Evolutionary conservation across 352 stramenopile genomes (phyloP), one percentile per base, ranked within the genome.

Genomic region (Phytopythium litorale): DNA sequence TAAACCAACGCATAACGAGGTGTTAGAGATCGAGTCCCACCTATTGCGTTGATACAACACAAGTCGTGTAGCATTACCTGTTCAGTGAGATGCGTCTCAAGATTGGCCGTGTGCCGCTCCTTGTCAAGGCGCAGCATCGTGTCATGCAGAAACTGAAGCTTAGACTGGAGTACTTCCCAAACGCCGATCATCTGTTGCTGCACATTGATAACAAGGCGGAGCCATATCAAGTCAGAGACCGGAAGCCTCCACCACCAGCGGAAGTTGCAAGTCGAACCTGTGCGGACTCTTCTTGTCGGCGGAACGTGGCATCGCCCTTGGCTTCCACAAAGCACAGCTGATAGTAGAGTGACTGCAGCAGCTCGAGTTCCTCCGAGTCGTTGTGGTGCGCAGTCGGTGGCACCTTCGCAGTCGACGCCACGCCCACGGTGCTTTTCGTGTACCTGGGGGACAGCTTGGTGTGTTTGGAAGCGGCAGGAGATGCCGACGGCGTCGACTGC

Each of bases 291-390:
- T 90, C 75, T 68, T 90, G 81, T 1, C 50, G 64, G 7, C 49
- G 58, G 49, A 88, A 87, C 7, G 70, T 64, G 16, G 75, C 65
- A 1, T 66, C 50, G 3, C 72, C 65, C 54, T 72, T 72, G 21
- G 70, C 72, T 62, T 88, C 75, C 1, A 67, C 61, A 12, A 86
- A 77, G 38, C 75, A 79, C 7, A 90, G 62, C 55, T 88, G 78
- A 40, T 73, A 69, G 37, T 86, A 83, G 18, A 88, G 37, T 6
- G 66, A 71, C 38, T 87, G 68, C 5, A 90, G 62, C 19, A 83
- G 42, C 56, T 87, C 76, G 3, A 84, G 60, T 49, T 88, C 78
- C 21, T 82, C 72, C n/a, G 19, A 33, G 13, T 61, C 51, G 43
- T 35, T 49, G 21, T 46, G 53, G 21, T 46, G 35, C 2, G 4